A percentile compares a stretch with the other conserved stretches of the same genome.
phyloP scores from a whole-genome alignment of 139 green algal species.

The Trebouxia sp. region DNA sequence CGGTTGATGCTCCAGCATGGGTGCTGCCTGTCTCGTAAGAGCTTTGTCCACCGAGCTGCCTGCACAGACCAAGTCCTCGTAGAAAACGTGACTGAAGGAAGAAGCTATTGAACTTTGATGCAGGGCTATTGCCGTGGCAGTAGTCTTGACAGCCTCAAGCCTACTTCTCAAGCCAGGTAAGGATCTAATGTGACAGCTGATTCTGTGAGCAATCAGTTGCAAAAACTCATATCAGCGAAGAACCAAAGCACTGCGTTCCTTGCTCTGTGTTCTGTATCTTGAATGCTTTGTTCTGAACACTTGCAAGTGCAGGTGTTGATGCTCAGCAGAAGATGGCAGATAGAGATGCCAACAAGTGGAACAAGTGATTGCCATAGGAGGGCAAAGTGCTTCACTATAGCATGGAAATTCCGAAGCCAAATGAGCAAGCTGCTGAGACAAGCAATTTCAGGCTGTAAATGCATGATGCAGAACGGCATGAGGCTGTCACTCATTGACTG shows the following conservation, averaged over 20 bases:
- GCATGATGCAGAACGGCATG: too few species aligned
- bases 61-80: not conserved
- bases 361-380: not conserved
- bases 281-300: not conserved
- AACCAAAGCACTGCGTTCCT: not conserved
- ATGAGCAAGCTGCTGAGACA: too few species aligned
- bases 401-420: too few species aligned
- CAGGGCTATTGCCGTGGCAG: conserved; percentile 18
- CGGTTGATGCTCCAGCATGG: conserved; percentile 25
- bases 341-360: conserved; percentile 31
- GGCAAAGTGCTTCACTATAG: too few species aligned
- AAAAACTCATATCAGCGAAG: too few species aligned
- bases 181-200: too few species aligned
- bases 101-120: not conserved
- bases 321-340: conserved; percentile 29
- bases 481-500: too few species aligned
- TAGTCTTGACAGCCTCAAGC: conserved; percentile 8
- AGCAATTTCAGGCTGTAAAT: too few species aligned
- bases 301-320: conserved; percentile 34
- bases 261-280: not conserved
- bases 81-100: not conserved
- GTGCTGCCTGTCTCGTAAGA: conserved; percentile 4
- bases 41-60: not conserved
- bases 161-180: conserved; percentile 35
- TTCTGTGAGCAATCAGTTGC: too few species aligned